A percentile compares a stretch with the other conserved stretches of the same genome.
Evolutionary conservation across 441 rosid species (phyloP).

Genomic region (Flueggea neowawraea): DNA sequence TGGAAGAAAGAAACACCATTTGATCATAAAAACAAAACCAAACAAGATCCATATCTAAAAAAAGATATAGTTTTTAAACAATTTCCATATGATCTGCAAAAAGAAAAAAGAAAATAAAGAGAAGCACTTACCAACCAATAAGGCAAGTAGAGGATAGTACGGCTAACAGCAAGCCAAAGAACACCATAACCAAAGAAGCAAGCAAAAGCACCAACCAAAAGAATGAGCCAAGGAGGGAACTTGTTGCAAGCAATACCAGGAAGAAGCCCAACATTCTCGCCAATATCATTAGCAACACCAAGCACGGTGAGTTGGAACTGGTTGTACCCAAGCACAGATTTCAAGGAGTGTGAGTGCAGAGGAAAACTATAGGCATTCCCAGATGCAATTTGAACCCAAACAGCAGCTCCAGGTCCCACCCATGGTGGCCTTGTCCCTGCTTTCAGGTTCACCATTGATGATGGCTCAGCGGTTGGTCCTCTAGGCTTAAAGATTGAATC

Average conservation of each 20-base stretch:
- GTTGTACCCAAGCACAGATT: constrained; percentile 74
- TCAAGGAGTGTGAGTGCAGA: constrained; percentile 69
- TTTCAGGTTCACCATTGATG: constrained; percentile 47
- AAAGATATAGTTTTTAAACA: not conserved
- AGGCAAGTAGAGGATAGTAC: constrained; percentile 56
- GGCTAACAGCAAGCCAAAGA: constrained; percentile 76
- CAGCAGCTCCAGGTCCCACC: constrained; percentile 90
- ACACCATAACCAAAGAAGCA: constrained; percentile 89
- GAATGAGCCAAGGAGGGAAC: constrained; percentile 90
- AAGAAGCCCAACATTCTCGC: constrained; percentile 78
- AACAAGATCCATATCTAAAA: no score
- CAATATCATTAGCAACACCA: constrained; percentile 93
- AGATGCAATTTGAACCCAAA: constrained; percentile 80
- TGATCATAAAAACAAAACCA: no score
- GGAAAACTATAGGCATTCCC: constrained; percentile 78
- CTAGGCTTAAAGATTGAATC: no score
- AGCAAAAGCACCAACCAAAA: constrained; percentile 56
- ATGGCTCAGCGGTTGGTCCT: no score
- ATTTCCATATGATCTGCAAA: not conserved
- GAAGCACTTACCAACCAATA: constrained; percentile 59
- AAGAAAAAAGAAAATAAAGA: not conserved
- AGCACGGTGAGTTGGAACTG: constrained; percentile 87
- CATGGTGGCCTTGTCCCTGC: constrained; percentile 93
- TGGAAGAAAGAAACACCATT: no score
- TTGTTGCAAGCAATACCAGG: constrained; percentile 89